phyloP scores from a whole-genome alignment of 768 basidiomycete genomes.

The Lactarius akahatsu region DNA sequence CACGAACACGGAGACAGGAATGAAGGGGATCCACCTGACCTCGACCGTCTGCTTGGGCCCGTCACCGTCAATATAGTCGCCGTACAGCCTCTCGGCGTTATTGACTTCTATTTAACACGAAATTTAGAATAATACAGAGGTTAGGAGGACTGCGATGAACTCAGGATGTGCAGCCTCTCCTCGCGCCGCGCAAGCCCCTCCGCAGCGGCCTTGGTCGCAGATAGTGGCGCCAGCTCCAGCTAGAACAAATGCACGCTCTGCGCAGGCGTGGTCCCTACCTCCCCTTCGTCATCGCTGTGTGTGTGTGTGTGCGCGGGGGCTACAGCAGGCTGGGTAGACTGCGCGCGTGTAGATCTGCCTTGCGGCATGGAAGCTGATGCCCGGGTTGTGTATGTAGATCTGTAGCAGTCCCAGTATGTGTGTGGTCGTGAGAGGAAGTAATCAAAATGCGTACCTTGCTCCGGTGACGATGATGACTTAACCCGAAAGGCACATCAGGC shows the following conservation, averaged over 20 bases:
- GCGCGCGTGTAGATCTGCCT: not conserved
- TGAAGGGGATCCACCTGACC: slow-evolving; percentile 1
- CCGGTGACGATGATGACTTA: no score
- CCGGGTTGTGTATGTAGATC: not conserved
- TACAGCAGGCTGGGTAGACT: slow-evolving; percentile 12
- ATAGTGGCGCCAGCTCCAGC: not conserved
- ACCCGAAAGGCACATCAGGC: no score
- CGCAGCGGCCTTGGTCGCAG: not conserved
- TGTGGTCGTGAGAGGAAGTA: no score
- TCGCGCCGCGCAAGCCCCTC: slow-evolving; percentile 3
- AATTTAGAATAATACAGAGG: not conserved
- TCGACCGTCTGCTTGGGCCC: slow-evolving; percentile 2
- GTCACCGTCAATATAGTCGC: slow-evolving; percentile 3
- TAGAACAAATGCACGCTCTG: no score
- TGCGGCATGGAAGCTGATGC: not conserved
- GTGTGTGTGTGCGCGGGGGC: not conserved
- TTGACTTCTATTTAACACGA: not conserved
- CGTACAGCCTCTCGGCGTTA: slow-evolving; percentile 8
- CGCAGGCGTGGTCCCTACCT: no score
- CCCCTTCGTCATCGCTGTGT: not conserved
- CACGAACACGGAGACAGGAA: no score
- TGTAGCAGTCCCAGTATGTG: no score
- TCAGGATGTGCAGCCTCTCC: slow-evolving; percentile 1
- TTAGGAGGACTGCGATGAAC: not conserved
- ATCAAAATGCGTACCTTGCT: no score